These are phyloP conservation scores for Actinomucor elegans DNA, from an alignment of 371 early-diverging fungal species.

Conservation along the genomic window DNA sequence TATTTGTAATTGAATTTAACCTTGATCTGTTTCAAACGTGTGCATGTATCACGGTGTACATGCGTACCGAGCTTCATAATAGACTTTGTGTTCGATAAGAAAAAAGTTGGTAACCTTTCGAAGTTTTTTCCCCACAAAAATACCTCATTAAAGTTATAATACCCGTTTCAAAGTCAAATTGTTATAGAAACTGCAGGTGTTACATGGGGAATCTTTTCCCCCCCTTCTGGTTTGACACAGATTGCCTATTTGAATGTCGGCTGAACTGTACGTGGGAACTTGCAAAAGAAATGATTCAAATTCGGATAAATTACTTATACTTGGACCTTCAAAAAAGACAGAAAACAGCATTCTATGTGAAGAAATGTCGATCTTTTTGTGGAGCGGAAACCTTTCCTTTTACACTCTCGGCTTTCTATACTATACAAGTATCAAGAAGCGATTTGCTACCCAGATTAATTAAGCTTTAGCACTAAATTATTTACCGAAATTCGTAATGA, in stretches of 20 bases:
- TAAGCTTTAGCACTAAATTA: background rate
- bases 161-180: too few species aligned
- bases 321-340: background rate
- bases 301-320: conserved; percentile 1
- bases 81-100: too few species aligned
- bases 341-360: background rate
- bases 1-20: too few species aligned
- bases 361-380: background rate
- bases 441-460: background rate
- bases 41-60: too few species aligned
- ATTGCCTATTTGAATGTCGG: background rate
- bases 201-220: background rate
- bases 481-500: too few species aligned
- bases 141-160: too few species aligned
- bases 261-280: background rate
- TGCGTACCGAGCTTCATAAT: too few species aligned
- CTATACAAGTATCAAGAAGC: background rate
- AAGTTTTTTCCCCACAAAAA: background rate
- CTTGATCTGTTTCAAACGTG: too few species aligned
- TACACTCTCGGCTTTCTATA: background rate
- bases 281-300: background rate
- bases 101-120: too few species aligned
- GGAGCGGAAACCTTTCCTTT: conserved; percentile 10
- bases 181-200: background rate
- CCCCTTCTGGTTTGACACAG: background rate